Evolutionary conservation across 1,139 yeast genomes (phyloP).

Genomic region (Saccharomyces hybrid): DNA sequence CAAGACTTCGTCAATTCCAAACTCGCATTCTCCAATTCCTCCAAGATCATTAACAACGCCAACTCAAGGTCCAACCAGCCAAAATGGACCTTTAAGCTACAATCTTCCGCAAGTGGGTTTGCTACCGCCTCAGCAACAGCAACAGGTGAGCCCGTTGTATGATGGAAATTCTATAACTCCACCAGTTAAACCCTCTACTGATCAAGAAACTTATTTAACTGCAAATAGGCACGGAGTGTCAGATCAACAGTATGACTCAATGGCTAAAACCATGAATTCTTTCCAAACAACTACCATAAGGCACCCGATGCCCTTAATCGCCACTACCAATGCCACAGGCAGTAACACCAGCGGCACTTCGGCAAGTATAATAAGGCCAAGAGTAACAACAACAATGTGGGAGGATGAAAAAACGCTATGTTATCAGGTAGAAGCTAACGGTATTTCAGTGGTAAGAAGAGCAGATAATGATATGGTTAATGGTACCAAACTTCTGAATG

Average conservation of each 20-base stretch:
- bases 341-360: not conserved
- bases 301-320: slow-evolving; percentile 13
- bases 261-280: slow-evolving; percentile 12
- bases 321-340: slow-evolving; percentile 9
- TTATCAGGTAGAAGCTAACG: slow-evolving; percentile 88
- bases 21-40: not conserved
- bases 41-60: slow-evolving; percentile 4
- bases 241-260: slow-evolving; percentile 6
- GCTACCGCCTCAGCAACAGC: slow-evolving; percentile 7
- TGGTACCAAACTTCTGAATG: slow-evolving; percentile 84
- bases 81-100: not conserved
- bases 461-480: slow-evolving; percentile 89
- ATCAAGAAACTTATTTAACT: not conserved
- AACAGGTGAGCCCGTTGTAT: slow-evolving; percentile 13
- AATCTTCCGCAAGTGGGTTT: not conserved
- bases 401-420: slow-evolving; percentile 90
- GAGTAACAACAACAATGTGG: slow-evolving; percentile 75
- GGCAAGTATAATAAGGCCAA: not conserved
- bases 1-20: not conserved
- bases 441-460: slow-evolving; percentile 81
- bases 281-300: slow-evolving; percentile 14
- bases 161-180: slow-evolving; percentile 3
- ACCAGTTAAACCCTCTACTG: not conserved
- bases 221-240: not conserved
- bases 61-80: slow-evolving; percentile 8